phyloP scores from a whole-genome alignment of 495 filamentous ascomycete genomes.

The Podospora comata region DNA sequence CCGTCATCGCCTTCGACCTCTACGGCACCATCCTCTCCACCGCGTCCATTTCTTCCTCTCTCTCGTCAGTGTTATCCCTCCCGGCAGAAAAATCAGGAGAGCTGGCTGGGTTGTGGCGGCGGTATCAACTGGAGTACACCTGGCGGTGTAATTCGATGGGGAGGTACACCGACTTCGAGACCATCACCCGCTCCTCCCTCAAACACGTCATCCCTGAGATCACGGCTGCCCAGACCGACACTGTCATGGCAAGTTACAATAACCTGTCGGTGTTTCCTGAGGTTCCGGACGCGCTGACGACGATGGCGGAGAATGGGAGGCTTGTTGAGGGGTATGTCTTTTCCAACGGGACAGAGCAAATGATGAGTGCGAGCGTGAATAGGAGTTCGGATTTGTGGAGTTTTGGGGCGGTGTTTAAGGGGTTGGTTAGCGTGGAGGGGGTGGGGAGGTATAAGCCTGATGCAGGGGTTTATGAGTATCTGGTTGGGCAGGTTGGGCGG shows the following conservation, averaged over 20 bases:
- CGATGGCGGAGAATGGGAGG: not conserved
- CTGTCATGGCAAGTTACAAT: not conserved
- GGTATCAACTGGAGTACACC: not conserved
- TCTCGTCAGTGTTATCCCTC: not conserved
- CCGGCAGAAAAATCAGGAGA: slow-evolving; percentile 25
- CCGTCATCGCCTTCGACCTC: slow-evolving; percentile 67
- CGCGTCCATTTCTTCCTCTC: slow-evolving; percentile 55
- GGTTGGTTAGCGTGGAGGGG: not conserved
- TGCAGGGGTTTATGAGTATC: not conserved
- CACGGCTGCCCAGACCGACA: not conserved
- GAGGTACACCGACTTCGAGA: not conserved
- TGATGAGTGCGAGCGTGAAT: not conserved
- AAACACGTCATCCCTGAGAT: not conserved
- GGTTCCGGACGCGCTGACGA: not conserved
- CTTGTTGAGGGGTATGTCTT: not conserved
- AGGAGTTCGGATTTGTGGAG: not conserved
- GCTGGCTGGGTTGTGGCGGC: not conserved
- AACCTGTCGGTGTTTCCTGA: not conserved
- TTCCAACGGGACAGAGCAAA: not conserved
- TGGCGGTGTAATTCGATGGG: not conserved
- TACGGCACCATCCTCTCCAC: slow-evolving; percentile 74
- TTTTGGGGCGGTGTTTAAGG: not conserved
- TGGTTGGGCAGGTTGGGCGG: slow-evolving; percentile 37
- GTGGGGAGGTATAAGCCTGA: not conserved
- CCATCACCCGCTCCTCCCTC: not conserved